Evolutionary conservation across 2,329 filamentous ascomycete species (phyloP).

Genomic region (Penicillium paneum): DNA sequence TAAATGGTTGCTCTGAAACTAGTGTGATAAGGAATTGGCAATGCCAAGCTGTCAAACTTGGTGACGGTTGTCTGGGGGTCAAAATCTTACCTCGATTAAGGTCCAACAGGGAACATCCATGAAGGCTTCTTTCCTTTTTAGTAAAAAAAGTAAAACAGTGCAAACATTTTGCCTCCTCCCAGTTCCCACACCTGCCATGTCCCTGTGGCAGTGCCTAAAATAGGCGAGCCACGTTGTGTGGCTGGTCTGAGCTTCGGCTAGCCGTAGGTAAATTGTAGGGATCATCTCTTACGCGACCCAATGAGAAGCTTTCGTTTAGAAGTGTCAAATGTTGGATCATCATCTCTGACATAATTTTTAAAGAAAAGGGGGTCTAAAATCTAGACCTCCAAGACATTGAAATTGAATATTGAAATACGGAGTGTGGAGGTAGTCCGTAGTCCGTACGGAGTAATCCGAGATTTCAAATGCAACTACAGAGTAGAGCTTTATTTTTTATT

Average conservation of each 20-base stretch:
- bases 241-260: neutral
- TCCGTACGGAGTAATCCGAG: constrained; percentile 4
- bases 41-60: constrained; percentile 8
- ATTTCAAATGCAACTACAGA: constrained; percentile 6
- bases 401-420: neutral
- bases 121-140: neutral
- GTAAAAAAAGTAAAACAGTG: neutral
- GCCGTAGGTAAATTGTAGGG: neutral
- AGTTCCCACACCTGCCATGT: neutral
- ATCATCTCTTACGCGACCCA: neutral
- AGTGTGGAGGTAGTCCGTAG: neutral
- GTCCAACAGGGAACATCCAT: neutral
- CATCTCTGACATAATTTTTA: neutral
- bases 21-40: neutral
- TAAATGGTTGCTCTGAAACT: constrained; percentile 8
- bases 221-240: constrained; percentile 18
- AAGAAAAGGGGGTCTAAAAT: neutral
- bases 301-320: neutral
- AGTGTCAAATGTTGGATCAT: neutral
- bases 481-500: neutral
- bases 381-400: neutral
- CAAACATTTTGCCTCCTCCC: neutral
- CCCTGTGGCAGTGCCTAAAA: constrained; percentile 12
- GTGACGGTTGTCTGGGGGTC: neutral
- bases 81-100: neutral